These are phyloP conservation scores for Saccharum hybrid DNA, from an alignment of 202 grass and related monocot species.

Conservation along the genomic window DNA sequence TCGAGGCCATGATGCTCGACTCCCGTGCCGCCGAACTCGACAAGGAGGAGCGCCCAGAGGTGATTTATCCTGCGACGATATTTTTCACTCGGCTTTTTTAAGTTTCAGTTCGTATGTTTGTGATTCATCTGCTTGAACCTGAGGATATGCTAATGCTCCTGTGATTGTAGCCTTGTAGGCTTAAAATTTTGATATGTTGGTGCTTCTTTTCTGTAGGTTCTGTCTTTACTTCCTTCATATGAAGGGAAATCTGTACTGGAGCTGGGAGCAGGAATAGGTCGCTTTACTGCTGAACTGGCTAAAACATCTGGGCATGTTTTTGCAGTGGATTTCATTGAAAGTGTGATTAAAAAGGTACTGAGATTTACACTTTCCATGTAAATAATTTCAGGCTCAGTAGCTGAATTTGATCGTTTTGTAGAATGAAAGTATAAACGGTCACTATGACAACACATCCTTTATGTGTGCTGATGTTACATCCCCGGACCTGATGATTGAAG, in stretches of 20 bases:
- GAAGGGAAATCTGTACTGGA: constrained; percentile 92
- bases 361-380: neutral
- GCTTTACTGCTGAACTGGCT: constrained; percentile 89
- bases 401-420: constrained; percentile 43
- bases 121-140: neutral
- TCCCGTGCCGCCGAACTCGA: constrained; percentile 80
- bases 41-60: constrained; percentile 92
- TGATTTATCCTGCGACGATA: neutral
- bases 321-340: constrained; percentile 93
- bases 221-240: constrained; percentile 87
- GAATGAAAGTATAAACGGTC: constrained; percentile 90
- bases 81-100: neutral
- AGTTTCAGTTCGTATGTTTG: neutral
- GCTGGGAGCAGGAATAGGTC: constrained; percentile 86
- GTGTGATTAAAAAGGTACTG: constrained; percentile 84
- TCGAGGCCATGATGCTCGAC: constrained; percentile 94
- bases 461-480: constrained; percentile 97
- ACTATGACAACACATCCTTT: constrained; percentile 74
- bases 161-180: neutral
- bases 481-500: constrained; percentile 63
- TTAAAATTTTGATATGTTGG: constrained; percentile 20
- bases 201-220: constrained; percentile 53
- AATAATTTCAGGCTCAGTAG: neutral
- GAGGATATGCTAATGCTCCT: too few relatives aligned
- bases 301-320: constrained; percentile 82